phyloP scores from a whole-genome alignment of 352 stramenopile genomes.

The Globisporangium irregulare region DNA sequence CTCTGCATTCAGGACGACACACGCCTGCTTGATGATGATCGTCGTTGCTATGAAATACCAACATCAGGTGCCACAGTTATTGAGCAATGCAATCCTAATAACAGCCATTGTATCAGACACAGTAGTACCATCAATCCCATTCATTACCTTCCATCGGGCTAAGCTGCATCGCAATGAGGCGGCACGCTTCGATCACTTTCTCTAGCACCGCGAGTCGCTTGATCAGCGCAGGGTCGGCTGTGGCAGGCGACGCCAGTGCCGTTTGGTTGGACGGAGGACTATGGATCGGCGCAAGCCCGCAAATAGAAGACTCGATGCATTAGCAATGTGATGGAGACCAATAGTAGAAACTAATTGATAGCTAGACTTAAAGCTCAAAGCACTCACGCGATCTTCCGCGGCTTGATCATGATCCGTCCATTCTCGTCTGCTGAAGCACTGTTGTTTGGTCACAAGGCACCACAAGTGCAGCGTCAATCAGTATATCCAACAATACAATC shows the following conservation, averaged over 20 bases:
- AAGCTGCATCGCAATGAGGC: conserved; percentile 77
- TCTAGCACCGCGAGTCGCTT: conserved; percentile 66
- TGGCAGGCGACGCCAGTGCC: conserved; percentile 9
- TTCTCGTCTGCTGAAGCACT: conserved; percentile 84
- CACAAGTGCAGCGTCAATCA: not conserved
- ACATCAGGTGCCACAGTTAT: not conserved
- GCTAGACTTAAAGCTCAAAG: not conserved
- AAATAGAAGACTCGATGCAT: not conserved
- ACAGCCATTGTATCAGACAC: not conserved
- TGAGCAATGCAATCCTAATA: not conserved
- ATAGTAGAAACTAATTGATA: not conserved
- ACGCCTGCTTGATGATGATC: conserved; percentile 87
- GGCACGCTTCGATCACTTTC: conserved; percentile 76
- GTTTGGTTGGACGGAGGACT: conserved; percentile 13
- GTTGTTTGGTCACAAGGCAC: not conserved
- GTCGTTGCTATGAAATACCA: conserved; percentile 45
- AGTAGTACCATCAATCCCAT: not conserved
- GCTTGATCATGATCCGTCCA: conserved; percentile 70
- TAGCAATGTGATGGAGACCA: not conserved
- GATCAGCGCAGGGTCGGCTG: conserved; percentile 39
- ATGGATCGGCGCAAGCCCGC: too few species aligned
- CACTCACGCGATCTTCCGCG: conserved; percentile 58
- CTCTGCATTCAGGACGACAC: conserved; percentile 85
- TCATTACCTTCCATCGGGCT: conserved; percentile 63
- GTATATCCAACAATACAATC: not conserved